phyloP scores from a whole-genome alignment of 306 rosid genomes.

The Purshia tridentata region DNA sequence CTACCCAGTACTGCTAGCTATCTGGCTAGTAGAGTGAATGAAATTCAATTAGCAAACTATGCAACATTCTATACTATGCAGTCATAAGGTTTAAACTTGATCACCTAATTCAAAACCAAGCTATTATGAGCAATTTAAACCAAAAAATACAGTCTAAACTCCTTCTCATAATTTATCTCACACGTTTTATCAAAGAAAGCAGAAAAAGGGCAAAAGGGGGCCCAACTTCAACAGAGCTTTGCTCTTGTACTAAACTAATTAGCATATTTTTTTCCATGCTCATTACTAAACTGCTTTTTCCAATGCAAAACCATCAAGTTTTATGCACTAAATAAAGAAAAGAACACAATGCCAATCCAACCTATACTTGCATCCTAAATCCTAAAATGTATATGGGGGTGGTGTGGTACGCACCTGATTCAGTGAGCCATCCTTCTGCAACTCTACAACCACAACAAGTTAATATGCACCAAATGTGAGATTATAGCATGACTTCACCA shows the following conservation, averaged over 20 bases:
- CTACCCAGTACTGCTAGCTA: background rate
- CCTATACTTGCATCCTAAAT: background rate
- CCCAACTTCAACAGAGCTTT: too few species aligned
- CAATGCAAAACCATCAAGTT: background rate
- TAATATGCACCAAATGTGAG: background rate
- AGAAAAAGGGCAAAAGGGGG: background rate
- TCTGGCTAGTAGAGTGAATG: background rate
- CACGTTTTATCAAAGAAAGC: background rate
- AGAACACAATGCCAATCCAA: background rate
- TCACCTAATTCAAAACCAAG: background rate
- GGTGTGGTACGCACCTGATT: constrained; percentile 43
- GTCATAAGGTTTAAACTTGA: background rate
- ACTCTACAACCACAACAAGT: constrained; percentile 43
- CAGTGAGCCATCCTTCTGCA: constrained; percentile 67
- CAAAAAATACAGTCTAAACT: background rate
- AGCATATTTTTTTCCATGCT: too few species aligned
- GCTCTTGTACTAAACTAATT: too few species aligned
- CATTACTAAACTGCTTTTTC: too few species aligned
- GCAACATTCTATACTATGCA: background rate
- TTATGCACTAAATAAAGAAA: background rate
- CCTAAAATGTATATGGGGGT: background rate
- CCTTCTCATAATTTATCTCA: background rate
- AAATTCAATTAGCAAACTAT: background rate
- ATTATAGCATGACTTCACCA: too few species aligned
- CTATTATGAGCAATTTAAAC: background rate